Evolutionary conservation across 345 rosid genomes (phyloP), one percentile per base, ranked within the genome.

Genomic region (Gossypium stocksii): DNA sequence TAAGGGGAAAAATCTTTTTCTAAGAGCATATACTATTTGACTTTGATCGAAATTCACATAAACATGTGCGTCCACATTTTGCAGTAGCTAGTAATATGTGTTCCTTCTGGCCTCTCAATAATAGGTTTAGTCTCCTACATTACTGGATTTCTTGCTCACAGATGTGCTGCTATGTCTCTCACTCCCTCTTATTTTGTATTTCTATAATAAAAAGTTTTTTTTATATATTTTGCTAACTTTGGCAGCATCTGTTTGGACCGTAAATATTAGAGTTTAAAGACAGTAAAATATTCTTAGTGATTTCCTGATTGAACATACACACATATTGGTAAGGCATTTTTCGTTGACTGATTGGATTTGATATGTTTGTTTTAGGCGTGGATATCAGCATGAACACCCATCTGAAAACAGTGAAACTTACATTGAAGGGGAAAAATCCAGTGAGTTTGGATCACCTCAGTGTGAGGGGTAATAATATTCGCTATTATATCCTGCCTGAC

Each of bases 341-440:
- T 53, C n/a, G 41, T 74, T 57, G 43, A 52, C 51, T 5, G 20
- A 53, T 64, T 22, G 20, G n/a, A 38, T 41, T 25, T 63, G 49
- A 25, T 81, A 62, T 45, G 16, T 62, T 56, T 74, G 77, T 68
- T 74, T 68, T 58, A 96, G 98, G 99, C 81, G 98, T 96, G 64
- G 99, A 96, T 82, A 86, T 93, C 78, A 96, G 98, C 70, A 93
- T 96, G 99, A 96, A 96, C 58, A 96, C 99, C 23, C 99, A 93
- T 86, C 83, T 96, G 85, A 96, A 93, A 85, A 87, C 93, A 0
- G 99, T 96, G 81, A 91, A 96, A 76, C 89, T 96, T 67, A 93
- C 87, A 2, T 77, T 96, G 64, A 96, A 93, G 86, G 99, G 99
- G 76, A 90, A 91, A 74, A 91, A 91, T 66, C 97, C 99, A 2